Percentiles rank a stretch among this genome's conserved stretches.
These are phyloP conservation scores for Microthlaspi erraticum DNA, from an alignment of 345 rosid genomes.

Conservation along the genomic window DNA sequence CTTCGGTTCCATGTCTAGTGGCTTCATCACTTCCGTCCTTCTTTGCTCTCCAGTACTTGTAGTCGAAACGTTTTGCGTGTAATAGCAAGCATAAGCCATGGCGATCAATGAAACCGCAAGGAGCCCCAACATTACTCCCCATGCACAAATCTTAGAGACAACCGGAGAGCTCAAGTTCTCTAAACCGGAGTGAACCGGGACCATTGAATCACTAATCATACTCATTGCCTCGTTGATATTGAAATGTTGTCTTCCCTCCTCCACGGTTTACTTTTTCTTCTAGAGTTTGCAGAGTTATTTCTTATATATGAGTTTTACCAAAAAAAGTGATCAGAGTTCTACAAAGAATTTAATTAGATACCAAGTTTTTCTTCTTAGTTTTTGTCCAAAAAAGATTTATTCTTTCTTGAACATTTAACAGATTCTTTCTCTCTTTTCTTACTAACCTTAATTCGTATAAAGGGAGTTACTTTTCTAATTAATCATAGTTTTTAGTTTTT, in stretches of 20 bases:
- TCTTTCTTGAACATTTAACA: conserved; percentile 48
- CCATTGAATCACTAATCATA: conserved; percentile 44
- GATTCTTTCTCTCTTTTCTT: conserved; percentile 39
- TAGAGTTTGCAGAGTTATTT: conserved; percentile 1
- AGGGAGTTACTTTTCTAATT: background rate
- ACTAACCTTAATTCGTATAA: conserved; percentile 12
- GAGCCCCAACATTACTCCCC: conserved; percentile 58
- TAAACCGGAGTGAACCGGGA: conserved; percentile 24
- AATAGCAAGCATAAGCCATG: conserved; percentile 56
- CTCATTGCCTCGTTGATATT: conserved; percentile 47
- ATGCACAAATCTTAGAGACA: conserved; percentile 56
- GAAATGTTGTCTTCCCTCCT: background rate
- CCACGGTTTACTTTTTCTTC: conserved; percentile 6
- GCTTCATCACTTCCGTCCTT: conserved; percentile 32
- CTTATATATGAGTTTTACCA: conserved; percentile 44
- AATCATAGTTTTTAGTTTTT: no score
- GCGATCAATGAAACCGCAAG: conserved; percentile 50
- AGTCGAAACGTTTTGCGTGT: conserved; percentile 9
- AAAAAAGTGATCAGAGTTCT: conserved; percentile 35
- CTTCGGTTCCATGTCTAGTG: conserved; percentile 64
- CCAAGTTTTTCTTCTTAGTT: conserved; percentile 44
- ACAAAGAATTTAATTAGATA: conserved; percentile 29
- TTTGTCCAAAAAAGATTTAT: conserved; percentile 36
- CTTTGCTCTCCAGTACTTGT: conserved; percentile 22
- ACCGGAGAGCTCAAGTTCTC: conserved; percentile 52